Conservation (phyloP, 1,284 basidiomycete species). For the Leucoagaricus sp. region DNA sequence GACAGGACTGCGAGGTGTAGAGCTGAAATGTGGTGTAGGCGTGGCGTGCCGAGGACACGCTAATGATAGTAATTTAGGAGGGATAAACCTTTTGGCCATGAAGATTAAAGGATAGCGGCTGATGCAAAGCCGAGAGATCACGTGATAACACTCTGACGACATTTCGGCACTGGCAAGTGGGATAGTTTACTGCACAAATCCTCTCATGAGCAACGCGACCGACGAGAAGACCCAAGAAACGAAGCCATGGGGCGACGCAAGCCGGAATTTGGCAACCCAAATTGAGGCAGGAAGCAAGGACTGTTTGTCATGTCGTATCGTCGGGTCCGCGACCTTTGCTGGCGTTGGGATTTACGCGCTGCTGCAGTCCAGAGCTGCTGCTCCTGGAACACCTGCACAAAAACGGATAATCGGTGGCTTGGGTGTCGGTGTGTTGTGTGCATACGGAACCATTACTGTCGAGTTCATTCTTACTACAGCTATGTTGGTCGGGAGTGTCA, state of each 20-base stretch:
- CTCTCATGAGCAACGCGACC: constrained; percentile 8
- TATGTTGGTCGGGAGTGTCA: constrained; percentile 37
- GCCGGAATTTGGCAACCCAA: constrained; percentile 17
- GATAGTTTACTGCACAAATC: not conserved
- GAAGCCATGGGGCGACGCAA: constrained; percentile 15
- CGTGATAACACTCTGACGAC: not conserved
- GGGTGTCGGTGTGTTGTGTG: constrained; percentile 44
- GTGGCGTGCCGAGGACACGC: not conserved
- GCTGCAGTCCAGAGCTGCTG: constrained; percentile 45
- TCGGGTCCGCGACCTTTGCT: constrained; percentile 50
- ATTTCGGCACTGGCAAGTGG: no score
- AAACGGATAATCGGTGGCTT: constrained; percentile 48
- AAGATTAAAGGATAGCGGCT: not conserved
- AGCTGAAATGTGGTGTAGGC: not conserved
- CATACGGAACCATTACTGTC: not conserved
- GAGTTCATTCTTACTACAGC: constrained; percentile 22
- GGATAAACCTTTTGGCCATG: not conserved
- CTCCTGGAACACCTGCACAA: constrained; percentile 46
- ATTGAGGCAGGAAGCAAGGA: constrained; percentile 30
- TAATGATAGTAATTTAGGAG: not conserved
- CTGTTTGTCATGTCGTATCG: constrained; percentile 51
- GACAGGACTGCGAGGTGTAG: not conserved
- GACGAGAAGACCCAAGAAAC: constrained; percentile 8
- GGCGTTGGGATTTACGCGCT: constrained; percentile 53
- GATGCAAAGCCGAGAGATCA: not conserved